Conservation (phyloP, 2,329 filamentous ascomycete genomes). For the Byssochlamys sp. region DNA sequence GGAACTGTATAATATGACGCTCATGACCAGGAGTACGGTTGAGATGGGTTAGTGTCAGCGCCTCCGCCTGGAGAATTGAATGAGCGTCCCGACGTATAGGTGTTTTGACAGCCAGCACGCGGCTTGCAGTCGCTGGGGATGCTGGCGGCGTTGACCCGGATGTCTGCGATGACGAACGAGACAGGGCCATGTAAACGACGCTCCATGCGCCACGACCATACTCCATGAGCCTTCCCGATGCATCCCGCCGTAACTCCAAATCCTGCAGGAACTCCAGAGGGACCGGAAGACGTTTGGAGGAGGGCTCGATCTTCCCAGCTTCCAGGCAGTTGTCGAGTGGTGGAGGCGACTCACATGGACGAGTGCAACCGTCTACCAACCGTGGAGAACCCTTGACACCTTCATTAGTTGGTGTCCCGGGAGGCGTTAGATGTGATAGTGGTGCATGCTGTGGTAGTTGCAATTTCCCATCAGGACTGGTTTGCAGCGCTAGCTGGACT, state of each 20-base stretch:
- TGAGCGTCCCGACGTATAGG: conserved; percentile 33
- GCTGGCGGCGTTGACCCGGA: conserved; percentile 22
- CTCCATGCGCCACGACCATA: conserved; percentile 41
- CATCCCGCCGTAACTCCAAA: conserved; percentile 22
- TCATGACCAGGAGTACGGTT: conserved; percentile 22
- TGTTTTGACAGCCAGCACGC: conserved; percentile 37
- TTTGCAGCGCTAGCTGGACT: background rate
- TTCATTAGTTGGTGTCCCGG: background rate
- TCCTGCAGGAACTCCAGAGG: conserved; percentile 24
- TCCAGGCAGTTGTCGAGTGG: background rate
- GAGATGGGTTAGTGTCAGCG: conserved; percentile 32
- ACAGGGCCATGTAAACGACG: conserved; percentile 35
- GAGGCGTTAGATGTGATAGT: background rate
- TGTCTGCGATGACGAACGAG: conserved; percentile 7
- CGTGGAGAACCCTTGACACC: background rate
- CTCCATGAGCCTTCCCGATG: conserved; percentile 21
- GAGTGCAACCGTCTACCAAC: background rate
- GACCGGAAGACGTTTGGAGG: background rate
- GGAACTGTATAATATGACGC: conserved; percentile 35
- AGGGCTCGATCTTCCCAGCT: background rate
- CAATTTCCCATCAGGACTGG: background rate
- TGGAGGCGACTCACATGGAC: background rate
- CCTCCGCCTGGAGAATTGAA: conserved; percentile 34
- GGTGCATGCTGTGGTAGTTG: background rate
- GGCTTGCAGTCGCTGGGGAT: conserved; percentile 23